Evolutionary conservation across 768 basidiomycete genomes (phyloP), one percentile per base, ranked within the genome.

Genomic region (Psilocybe cubensis): DNA sequence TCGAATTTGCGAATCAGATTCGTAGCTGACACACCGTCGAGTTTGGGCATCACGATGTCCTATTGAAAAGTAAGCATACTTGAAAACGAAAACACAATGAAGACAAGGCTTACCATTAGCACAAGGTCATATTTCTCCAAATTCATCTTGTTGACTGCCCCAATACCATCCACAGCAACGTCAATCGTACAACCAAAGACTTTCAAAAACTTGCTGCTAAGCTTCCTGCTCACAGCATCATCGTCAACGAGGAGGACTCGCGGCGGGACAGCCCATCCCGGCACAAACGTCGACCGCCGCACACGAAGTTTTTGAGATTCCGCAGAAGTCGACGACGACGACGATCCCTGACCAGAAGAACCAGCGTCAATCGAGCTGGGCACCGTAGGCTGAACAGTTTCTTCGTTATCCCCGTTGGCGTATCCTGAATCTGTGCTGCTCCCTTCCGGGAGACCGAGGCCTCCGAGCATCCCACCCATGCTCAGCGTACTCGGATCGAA

Each of bases 81-180:
- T n/a, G 52, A 56, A 8, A 23, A 56, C 57, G 55, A 35, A 59
- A 20, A 52, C 45, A 9, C 52, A n/a, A 63, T 51, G 58, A 50
- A 52, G n/a, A 40, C 55, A 52, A 61, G 63, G 78, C 86, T 41
- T 62, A 92, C 92, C 96, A 98, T 98, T 56, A 98, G 70, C 59
- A 97, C 94, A 68, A 98, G 72, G 73, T 98, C 96, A 70, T 97
- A 98, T 77, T 95, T 94, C 66, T 92, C 92, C 70, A 91, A 70
- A 74, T 96, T 96, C 94, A 98, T 97, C 82, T 94, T 96, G 64
- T 90, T 89, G 52, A 98, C 94, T 0, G 96, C 96, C 1, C 85
- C 86, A 4, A 93, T 84, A 0, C 96, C 96, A 69, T 98, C 94
- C 33, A 95, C 92, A 1, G 95, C 96, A 38, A 96, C 90, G 64